Evolutionary conservation across 2,329 filamentous ascomycete genomes (phyloP).

Genomic region (Pseudonectria foliicola): DNA sequence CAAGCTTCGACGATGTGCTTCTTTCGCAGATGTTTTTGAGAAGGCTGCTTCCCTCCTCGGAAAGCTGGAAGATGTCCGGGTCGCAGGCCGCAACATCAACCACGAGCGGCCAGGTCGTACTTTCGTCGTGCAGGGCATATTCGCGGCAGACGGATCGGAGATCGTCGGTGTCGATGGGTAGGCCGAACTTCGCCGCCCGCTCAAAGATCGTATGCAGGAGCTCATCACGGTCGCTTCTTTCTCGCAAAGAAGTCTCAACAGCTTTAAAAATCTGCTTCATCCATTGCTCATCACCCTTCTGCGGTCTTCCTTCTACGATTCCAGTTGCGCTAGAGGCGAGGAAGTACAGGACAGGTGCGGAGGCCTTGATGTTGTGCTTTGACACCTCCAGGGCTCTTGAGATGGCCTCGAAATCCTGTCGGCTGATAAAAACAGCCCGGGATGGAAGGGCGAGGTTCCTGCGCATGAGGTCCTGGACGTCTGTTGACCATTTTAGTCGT

Average conservation of each 20-base stretch:
- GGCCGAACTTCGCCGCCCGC: conserved; percentile 23
- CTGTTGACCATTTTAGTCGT: conserved; percentile 35
- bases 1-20: conserved; percentile 17
- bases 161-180: conserved; percentile 31
- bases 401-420: conserved; percentile 34
- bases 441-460: conserved; percentile 46
- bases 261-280: conserved; percentile 30
- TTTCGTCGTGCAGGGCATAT: conserved; percentile 31
- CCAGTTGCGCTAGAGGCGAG: conserved; percentile 28
- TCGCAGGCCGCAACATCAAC: conserved; percentile 37
- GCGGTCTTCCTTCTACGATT: conserved; percentile 19
- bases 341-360: conserved; percentile 39
- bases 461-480: conserved; percentile 42
- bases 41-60: conserved; percentile 31
- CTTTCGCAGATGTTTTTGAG: conserved; percentile 34
- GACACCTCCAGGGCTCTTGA: conserved; percentile 34
- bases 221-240: conserved; percentile 16
- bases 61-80: conserved; percentile 39
- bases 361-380: conserved; percentile 26
- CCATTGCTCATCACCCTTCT: conserved; percentile 31
- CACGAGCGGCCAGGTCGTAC: conserved; percentile 37
- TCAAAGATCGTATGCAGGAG: conserved; percentile 26
- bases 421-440: conserved; percentile 38
- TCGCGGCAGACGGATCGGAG: conserved; percentile 36
- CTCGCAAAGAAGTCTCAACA: conserved; percentile 22